Evolutionary conservation across 2,329 filamentous ascomycete genomes (phyloP).

Genomic region (Ambrosiella cleistominuta): DNA sequence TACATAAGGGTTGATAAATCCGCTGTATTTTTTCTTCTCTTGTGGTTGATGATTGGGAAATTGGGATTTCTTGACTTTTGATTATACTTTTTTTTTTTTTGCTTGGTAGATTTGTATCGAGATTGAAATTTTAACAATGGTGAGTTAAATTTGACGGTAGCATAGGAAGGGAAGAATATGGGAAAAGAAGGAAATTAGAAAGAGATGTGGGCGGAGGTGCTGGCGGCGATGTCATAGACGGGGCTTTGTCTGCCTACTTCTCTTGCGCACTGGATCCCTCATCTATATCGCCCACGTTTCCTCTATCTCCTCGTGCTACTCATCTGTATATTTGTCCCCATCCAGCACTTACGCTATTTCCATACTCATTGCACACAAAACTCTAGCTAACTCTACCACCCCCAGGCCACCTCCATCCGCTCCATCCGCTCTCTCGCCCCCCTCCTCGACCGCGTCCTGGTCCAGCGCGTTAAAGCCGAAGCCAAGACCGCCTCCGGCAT

Average conservation of each 20-base stretch:
- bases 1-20: not conserved
- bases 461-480: slow-evolving; percentile 96
- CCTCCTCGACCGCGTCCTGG: slow-evolving; percentile 92
- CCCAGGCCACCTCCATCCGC: slow-evolving; percentile 53
- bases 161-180: too few relatives aligned
- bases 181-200: too few relatives aligned
- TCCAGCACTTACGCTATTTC: not conserved
- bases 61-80: not conserved
- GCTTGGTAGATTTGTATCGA: not conserved
- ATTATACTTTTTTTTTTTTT: slow-evolving; percentile 5
- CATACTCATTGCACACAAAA: not conserved
- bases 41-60: not conserved
- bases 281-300: too few relatives aligned
- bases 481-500: slow-evolving; percentile 91
- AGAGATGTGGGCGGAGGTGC: too few relatives aligned
- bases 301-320: too few relatives aligned
- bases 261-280: too few relatives aligned
- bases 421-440: slow-evolving; percentile 90
- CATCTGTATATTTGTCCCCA: not conserved
- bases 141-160: too few relatives aligned
- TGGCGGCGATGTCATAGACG: too few relatives aligned
- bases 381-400: not conserved
- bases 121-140: too few relatives aligned
- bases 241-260: too few relatives aligned
- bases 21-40: slow-evolving; percentile 1